Percentiles rank a stretch among this genome's conserved stretches.
phyloP scores from a whole-genome alignment of 805 yeast genomes.

The Cyberlindnera nakhonratchasimensis region DNA sequence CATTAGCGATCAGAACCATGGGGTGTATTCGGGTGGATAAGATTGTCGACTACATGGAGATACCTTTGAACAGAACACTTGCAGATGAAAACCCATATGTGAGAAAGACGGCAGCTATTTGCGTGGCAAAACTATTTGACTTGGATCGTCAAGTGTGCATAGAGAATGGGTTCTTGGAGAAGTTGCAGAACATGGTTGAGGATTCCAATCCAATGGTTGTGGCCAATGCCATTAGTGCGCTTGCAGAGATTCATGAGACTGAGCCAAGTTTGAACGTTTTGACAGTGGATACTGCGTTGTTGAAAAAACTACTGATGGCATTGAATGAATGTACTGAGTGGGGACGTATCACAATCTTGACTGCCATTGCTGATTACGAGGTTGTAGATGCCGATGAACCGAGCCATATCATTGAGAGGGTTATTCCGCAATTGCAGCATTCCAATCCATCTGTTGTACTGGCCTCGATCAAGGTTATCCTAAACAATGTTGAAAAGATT shows the following conservation, averaged over 20 bases:
- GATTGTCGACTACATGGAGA: slow-evolving; percentile 91
- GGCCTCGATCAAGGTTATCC: slow-evolving; percentile 74
- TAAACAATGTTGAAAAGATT: slow-evolving; percentile 59
- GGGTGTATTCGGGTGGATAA: slow-evolving; percentile 95
- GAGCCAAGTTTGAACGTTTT: slow-evolving; percentile 51
- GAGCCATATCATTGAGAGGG: slow-evolving; percentile 80
- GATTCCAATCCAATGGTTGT: slow-evolving; percentile 97
- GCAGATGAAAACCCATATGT: slow-evolving; percentile 96
- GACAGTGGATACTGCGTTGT: slow-evolving; percentile 37
- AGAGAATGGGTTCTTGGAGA: slow-evolving; percentile 80
- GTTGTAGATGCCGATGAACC: slow-evolving; percentile 63
- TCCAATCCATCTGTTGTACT: slow-evolving; percentile 94
- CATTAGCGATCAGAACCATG: slow-evolving; percentile 97
- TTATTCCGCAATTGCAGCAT: slow-evolving; percentile 93
- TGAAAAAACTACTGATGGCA: slow-evolving; percentile 70
- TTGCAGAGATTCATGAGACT: slow-evolving; percentile 75
- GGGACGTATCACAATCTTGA: slow-evolving; percentile 91
- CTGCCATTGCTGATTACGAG: slow-evolving; percentile 71
- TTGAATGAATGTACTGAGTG: slow-evolving; percentile 98
- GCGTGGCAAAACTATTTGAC: slow-evolving; percentile 94
- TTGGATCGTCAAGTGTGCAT: slow-evolving; percentile 74
- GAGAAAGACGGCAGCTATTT: slow-evolving; percentile 94
- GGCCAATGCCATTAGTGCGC: slow-evolving; percentile 85
- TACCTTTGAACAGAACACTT: slow-evolving; percentile 80
- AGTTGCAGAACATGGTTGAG: slow-evolving; percentile 60